Evolutionary conservation across 2,329 filamentous ascomycete species (phyloP), one percentile per base, ranked within the genome.

Genomic region (Pyrenochaeta sp.): DNA sequence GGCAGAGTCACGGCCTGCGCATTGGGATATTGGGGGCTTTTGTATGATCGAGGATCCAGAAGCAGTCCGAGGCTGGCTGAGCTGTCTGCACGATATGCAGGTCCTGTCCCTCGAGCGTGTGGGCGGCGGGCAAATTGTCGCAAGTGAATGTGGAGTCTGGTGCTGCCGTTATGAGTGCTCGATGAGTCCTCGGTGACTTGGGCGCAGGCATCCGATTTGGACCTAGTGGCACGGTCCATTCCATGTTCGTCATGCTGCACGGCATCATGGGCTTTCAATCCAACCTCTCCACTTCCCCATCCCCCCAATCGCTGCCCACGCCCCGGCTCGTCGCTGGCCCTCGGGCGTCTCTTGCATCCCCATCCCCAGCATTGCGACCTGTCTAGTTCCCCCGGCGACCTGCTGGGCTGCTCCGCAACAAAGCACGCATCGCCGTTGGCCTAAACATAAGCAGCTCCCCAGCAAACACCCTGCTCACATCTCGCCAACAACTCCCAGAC

Each of bases 401-500:
- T n/a, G n/a, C n/a, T n/a, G n/a, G n/a, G 3, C 19, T 14, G 11
- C 31, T 34, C n/a, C 19, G 14, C 14, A 9, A 3, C 6, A 15
- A 6, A 13, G 22, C 19, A 34, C 6, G 17, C 22, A 11, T 34
- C 15, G 10, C 19, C 15, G 18, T 18, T n/a, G n/a, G 31, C 31
- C 31, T 21, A 34, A 34, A 34, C 31, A 34, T 22, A 34, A 34
- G 31, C 31, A 34, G 18, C 13, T 10, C 10, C 31, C 45, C 43
- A 35, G 39, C 40, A 50, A 53, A 48, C 47, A 43, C 43, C 30
- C 43, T 41, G 32, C 38, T 29, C 28, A 20, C 36, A 34, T 31
- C 42, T 28, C 30, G 41, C 39, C 41, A 41, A 34, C 40, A 36
- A 24, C 28, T 29, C 15, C 15, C 41, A 6, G 20, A 15, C 37